These are phyloP conservation scores for Pseudocercospora fuligena DNA, from an alignment of 2,329 filamentous ascomycete genomes.

Conservation along the genomic window DNA sequence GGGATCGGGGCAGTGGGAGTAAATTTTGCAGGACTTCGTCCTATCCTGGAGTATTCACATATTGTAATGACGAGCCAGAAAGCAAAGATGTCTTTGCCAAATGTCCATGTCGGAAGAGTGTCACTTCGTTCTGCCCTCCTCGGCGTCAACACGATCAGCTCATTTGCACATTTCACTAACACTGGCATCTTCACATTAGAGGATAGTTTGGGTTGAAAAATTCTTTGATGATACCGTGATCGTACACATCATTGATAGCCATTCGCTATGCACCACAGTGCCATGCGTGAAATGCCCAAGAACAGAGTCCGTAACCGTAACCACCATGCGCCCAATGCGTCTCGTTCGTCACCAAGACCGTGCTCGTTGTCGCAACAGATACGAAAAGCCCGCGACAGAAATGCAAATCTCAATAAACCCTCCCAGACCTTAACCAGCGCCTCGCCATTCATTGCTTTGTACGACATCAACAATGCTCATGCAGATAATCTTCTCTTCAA, in stretches of 20 bases:
- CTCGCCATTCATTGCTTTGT: constrained; percentile 21
- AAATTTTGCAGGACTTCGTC: neutral
- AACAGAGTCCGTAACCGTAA: constrained; percentile 7
- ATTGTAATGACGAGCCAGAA: neutral
- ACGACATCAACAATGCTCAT: constrained; percentile 19
- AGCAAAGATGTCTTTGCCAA: neutral
- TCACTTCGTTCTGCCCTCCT: no score
- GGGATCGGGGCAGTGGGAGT: constrained; percentile 24
- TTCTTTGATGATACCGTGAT: constrained; percentile 9
- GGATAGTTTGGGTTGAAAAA: neutral
- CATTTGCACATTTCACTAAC: no score
- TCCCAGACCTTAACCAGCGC: constrained; percentile 19
- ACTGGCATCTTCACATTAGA: no score
- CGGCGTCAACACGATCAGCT: no score
- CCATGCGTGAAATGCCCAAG: neutral
- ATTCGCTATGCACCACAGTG: neutral
- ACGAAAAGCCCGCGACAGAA: constrained; percentile 3
- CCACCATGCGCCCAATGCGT: constrained; percentile 5
- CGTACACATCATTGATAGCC: constrained; percentile 4
- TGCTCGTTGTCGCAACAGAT: neutral
- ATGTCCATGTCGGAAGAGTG: neutral
- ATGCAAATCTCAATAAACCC: neutral
- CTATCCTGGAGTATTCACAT: neutral
- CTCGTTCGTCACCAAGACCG: neutral
- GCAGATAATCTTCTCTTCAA: constrained; percentile 20